Evolutionary conservation across 306 rosid genomes (phyloP).

Genomic region (Trifolium subterraneum): DNA sequence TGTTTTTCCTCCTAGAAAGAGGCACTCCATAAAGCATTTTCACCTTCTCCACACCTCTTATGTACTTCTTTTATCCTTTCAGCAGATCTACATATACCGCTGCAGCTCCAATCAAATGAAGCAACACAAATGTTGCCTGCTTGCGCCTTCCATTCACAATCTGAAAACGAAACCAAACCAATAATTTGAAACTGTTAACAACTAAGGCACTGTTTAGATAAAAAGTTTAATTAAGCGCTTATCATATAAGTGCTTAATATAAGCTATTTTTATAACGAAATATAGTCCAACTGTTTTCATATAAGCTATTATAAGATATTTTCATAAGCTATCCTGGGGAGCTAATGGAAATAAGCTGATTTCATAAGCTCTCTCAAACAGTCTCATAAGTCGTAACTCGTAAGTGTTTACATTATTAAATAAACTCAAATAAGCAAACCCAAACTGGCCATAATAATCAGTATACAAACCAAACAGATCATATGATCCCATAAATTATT

Average conservation of each 20-base stretch:
- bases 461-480: not conserved
- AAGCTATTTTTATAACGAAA: not conserved
- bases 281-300: not conserved
- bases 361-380: not conserved
- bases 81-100: constrained; percentile 95
- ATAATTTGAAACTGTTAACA: constrained; percentile 14
- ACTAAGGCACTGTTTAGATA: not conserved
- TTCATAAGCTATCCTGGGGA: not conserved
- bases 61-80: constrained; percentile 97
- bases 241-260: not conserved
- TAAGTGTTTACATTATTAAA: not conserved
- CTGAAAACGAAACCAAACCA: constrained; percentile 56
- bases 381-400: not conserved
- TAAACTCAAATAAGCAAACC: not conserved
- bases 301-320: not conserved
- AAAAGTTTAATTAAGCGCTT: not conserved
- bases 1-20: constrained; percentile 56
- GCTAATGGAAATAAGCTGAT: not conserved
- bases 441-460: too few relatives aligned
- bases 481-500: not conserved
- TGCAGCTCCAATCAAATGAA: constrained; percentile 96
- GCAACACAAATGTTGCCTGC: constrained; percentile 99
- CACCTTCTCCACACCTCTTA: constrained; percentile 94
- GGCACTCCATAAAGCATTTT: constrained; percentile 88
- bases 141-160: constrained; percentile 99